Conservation (phyloP, 495 filamentous ascomycete species). For the Pyrenopolyporus hunteri region DNA sequence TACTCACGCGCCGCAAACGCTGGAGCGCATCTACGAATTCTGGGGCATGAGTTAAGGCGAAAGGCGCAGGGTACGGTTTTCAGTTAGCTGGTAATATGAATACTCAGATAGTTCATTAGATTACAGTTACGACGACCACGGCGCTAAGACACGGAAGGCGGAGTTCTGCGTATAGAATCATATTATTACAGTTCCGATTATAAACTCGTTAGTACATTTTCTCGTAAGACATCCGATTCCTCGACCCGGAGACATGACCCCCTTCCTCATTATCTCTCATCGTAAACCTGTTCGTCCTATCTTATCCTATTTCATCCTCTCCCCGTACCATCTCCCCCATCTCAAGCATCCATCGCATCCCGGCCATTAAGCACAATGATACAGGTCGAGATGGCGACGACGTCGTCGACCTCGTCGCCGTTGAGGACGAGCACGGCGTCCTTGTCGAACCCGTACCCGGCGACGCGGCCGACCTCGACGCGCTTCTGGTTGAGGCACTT, state of each 20-base stretch:
- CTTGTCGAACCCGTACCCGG: slow-evolving; percentile 38
- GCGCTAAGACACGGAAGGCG: neutral
- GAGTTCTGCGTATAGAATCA: slow-evolving; percentile 2
- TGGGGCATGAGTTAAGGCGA: slow-evolving; percentile 41
- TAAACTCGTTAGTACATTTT: neutral
- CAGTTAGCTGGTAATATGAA: neutral
- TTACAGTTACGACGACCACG: neutral
- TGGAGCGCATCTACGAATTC: slow-evolving; percentile 49
- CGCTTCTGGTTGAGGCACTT: slow-evolving; percentile 44
- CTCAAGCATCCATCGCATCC: slow-evolving; percentile 40
- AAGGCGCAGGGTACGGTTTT: neutral
- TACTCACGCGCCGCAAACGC: slow-evolving; percentile 45
- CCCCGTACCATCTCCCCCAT: neutral
- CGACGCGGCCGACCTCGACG: slow-evolving; percentile 40
- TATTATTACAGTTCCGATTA: slow-evolving; percentile 6
- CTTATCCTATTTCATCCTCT: neutral
- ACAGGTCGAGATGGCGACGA: slow-evolving; percentile 38
- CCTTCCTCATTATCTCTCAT: too few species aligned
- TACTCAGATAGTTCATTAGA: slow-evolving; percentile 5
- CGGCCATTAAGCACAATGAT: slow-evolving; percentile 40
- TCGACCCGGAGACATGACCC: too few species aligned
- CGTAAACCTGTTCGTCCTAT: too few species aligned
- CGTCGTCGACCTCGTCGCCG: slow-evolving; percentile 36
- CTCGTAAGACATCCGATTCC: too few species aligned
- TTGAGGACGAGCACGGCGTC: slow-evolving; percentile 40